Evolutionary conservation across 805 yeast species (phyloP), one percentile per base, ranked within the genome.

Genomic region (Lipomyces starkeyi): DNA sequence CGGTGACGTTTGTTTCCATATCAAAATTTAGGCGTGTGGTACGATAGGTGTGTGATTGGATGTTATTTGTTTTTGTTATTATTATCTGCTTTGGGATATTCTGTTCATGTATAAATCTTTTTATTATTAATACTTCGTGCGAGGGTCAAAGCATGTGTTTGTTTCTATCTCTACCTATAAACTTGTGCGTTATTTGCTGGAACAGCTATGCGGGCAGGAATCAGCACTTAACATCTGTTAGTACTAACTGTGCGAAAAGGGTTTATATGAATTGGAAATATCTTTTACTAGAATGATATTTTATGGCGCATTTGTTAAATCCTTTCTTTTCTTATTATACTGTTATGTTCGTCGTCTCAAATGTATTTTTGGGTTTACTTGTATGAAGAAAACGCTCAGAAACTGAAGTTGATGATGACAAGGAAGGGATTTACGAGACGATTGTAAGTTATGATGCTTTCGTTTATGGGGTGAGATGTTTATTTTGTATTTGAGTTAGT

Each of bases 321-420:
- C 52, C 49, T 35, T 49, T 63, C 32, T 49, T 49, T 25, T 61
- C 47, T 25, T 35, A 43, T 52, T 53, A 17, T 52, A 27, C 17
- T 11, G 35, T 22, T 58, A 9, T 35, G 61, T 37, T n/a, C 6
- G 22, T 43, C 49, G 20, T 43, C 49, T 43, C 49, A 17, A 43
- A 43, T 17, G 22, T 43, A 43, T 43, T 17, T 17, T 43, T 43
- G 49, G 22, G 9, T 43, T 43, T 37, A 37, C 17, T 4, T 37
- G 7, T 17, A 43, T n/a, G 49, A n/a, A 43, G 22, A 17, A 43
- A 43, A n/a, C 22, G 49, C 49, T 43, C 22, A 43, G 20, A 43
- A 17, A 17, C 49, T 43, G 22, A 17, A 7, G 22, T n/a, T 17
- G 49, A n/a, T n/a, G 7, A n/a, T 43, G 49, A n/a, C 17, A 1